phyloP scores from a whole-genome alignment of 306 rosid species.

The Prunus kanzakura region DNA sequence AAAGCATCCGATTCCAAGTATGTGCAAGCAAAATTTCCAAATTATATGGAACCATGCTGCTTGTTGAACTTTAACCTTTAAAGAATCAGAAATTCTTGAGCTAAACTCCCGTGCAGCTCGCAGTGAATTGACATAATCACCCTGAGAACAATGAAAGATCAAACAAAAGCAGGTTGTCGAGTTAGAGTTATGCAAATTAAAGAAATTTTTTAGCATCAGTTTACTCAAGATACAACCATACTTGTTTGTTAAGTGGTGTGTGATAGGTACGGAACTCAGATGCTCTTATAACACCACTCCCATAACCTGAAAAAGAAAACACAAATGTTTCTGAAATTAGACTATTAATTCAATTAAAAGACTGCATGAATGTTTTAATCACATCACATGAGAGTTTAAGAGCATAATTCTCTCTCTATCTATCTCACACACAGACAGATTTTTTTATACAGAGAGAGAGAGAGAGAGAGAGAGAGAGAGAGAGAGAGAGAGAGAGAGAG shows the following conservation, averaged over 20 bases:
- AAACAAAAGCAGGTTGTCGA: slow-evolving; percentile 12
- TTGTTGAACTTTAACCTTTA: slow-evolving; percentile 60
- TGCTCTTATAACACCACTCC: slow-evolving; percentile 71
- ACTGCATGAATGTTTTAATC: not conserved
- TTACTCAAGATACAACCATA: slow-evolving; percentile 32
- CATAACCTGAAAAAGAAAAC: slow-evolving; percentile 60
- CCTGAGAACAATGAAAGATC: slow-evolving; percentile 49
- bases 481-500: too few species aligned
- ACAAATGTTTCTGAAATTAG: slow-evolving; percentile 18
- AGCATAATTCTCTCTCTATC: not conserved
- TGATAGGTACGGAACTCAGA: slow-evolving; percentile 97
- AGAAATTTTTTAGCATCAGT: slow-evolving; percentile 12
- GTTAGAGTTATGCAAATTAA: slow-evolving; percentile 15
- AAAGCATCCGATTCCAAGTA: slow-evolving; percentile 5
- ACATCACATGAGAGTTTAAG: not conserved
- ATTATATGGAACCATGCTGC: slow-evolving; percentile 1
- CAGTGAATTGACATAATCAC: slow-evolving; percentile 81
- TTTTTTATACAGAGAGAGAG: not conserved
- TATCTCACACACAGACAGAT: not conserved
- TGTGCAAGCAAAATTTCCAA: slow-evolving; percentile 1
- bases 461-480: too few species aligned
- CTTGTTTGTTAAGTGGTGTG: slow-evolving; percentile 86
- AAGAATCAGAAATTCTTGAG: slow-evolving; percentile 61
- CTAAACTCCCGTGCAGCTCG: slow-evolving; percentile 86
- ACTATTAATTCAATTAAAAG: slow-evolving; percentile 2